phyloP scores from a whole-genome alignment of 1,284 basidiomycete genomes.

The Hypsizygus ulmarius region DNA sequence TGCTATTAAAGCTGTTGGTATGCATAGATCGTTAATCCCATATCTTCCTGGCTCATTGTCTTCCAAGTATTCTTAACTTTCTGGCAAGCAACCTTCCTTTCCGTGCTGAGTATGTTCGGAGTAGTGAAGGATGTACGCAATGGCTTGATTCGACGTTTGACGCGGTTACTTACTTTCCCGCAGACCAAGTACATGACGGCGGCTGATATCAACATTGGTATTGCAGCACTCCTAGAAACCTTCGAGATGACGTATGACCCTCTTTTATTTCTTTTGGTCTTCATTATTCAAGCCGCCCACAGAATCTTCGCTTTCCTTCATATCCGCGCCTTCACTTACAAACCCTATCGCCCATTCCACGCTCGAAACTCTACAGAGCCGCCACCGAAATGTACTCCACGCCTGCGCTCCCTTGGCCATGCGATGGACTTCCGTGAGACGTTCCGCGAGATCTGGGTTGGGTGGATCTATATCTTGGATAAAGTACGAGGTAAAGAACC shows the following conservation, averaged over 20 bases:
- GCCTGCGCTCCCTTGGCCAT: constrained; percentile 54
- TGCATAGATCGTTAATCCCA: constrained; percentile 20
- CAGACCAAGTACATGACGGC: constrained; percentile 70
- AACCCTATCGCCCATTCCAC: constrained; percentile 47
- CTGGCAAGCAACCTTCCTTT: constrained; percentile 71
- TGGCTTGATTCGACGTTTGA: neutral
- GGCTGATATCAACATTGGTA: constrained; percentile 72
- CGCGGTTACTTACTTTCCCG: neutral
- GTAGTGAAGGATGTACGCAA: constrained; percentile 63
- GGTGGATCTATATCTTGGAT: constrained; percentile 53
- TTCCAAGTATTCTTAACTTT: constrained; percentile 73
- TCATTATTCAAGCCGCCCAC: neutral
- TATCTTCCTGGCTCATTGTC: neutral
- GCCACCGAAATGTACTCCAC: constrained; percentile 41
- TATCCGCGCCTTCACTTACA: constrained; percentile 73
- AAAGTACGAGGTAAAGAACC: constrained; percentile 47
- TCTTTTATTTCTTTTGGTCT: constrained; percentile 4
- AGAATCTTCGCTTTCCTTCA: constrained; percentile 71
- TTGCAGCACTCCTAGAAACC: constrained; percentile 66
- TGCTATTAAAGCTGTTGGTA: constrained; percentile 70
- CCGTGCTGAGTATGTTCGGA: constrained; percentile 56
- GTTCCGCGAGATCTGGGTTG: constrained; percentile 54
- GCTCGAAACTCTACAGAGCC: constrained; percentile 27
- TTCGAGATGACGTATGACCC: constrained; percentile 71
- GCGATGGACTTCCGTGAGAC: constrained; percentile 70